Evolutionary conservation across 2,329 filamentous ascomycete species (phyloP).

Genomic region (Aureobasidium uvarum): DNA sequence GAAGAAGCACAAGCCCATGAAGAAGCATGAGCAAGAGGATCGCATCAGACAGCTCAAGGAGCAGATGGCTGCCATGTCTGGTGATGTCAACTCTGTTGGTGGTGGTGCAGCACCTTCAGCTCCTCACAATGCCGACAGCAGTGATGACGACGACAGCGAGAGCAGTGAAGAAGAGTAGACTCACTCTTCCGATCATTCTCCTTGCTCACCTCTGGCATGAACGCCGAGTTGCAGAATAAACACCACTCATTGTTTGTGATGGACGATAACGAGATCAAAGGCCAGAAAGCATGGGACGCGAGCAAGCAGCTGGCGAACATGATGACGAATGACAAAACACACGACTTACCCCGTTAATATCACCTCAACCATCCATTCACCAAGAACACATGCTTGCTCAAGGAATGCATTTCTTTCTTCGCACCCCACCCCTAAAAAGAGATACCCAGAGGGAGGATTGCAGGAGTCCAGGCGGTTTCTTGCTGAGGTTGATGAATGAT

Average conservation of each 20-base stretch:
- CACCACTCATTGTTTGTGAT: slow-evolving; percentile 4
- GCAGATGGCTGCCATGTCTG: slow-evolving; percentile 47
- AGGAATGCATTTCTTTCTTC: slow-evolving; percentile 17
- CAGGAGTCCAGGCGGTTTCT: slow-evolving; percentile 5
- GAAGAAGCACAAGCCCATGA: slow-evolving; percentile 77
- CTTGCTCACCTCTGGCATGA: neutral
- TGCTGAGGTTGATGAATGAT: neutral
- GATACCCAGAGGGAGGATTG: slow-evolving; percentile 23
- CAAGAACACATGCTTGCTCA: slow-evolving; percentile 14
- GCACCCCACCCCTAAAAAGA: slow-evolving; percentile 2
- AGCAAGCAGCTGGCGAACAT: slow-evolving; percentile 16
- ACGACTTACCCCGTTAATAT: neutral
- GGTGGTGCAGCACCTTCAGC: slow-evolving; percentile 20
- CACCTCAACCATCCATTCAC: neutral
- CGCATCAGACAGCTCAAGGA: slow-evolving; percentile 63
- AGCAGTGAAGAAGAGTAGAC: slow-evolving; percentile 50
- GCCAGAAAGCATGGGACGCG: slow-evolving; percentile 11
- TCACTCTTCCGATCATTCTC: neutral
- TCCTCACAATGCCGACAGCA: slow-evolving; percentile 40
- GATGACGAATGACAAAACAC: slow-evolving; percentile 21
- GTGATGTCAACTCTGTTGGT: slow-evolving; percentile 3
- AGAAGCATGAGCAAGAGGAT: slow-evolving; percentile 66
- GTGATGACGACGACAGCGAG: slow-evolving; percentile 53
- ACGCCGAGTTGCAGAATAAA: neutral
- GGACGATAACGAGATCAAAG: slow-evolving; percentile 23